Base-by-base conservation (phyloP, 176 grass and related monocot species). In the Triticum turgidum region DNA sequence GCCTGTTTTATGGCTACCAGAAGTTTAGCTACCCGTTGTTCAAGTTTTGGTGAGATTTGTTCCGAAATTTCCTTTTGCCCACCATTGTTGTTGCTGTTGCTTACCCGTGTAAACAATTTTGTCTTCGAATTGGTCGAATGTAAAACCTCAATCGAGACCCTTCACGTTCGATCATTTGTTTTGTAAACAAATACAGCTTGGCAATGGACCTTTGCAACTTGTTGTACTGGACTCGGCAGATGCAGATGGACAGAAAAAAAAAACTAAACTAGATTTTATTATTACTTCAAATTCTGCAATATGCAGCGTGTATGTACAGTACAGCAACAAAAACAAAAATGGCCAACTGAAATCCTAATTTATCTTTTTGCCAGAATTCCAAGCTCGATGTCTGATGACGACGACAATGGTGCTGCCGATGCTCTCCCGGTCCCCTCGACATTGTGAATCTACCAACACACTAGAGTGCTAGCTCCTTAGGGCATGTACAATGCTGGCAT, bases 91-190 rank as follows among this genome's bases (percentile, higher is more conserved):
- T 17, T 82, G 20, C 8, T 84, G 5, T 73, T 35, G 12, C 52
- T 59, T 80, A 20, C 29, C 66, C 56, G 75, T 89, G 64, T 33
- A 80, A 59, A 49, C 24, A 56, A 44, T 12, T 75, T 76, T 1
- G 58, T 35, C 66, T 15, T 76, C 2, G 21, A 21, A 11, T 34
- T 27, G 6, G 37, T 62, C 33, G 22, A 37, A 14, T 17, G 20
- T 49, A 61, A 27, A 49, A 82, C 37, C 15, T 9, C n/a, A n/a
- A 12, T 17, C 2, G 2, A 22, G 68, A 9, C 33, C 11, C 18
- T 76, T 68, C 4, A 3, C 6, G 12, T 79, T 49, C 10, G 21
- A 33, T 73, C 27, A 24, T 80, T 52, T 81, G 14, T 27, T 83
- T 10, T 58, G 45, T 34, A 59, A 45, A 67, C 64, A 7, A 68